Conservation (phyloP, 345 rosid genomes). For the Citrus hindsii region DNA sequence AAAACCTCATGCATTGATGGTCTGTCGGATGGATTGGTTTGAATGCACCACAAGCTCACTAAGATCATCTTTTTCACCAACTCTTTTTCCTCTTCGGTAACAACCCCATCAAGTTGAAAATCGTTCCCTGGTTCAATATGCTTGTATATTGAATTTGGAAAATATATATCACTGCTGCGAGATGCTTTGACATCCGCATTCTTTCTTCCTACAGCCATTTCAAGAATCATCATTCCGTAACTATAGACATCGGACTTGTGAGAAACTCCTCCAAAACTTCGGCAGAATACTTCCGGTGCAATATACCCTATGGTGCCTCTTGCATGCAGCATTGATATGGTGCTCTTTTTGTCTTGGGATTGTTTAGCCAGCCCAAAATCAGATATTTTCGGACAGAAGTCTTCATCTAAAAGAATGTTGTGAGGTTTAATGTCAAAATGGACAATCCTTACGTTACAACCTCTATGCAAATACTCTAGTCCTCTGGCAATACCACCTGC, state of each 20-base stretch:
- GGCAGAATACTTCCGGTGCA: conserved; percentile 38
- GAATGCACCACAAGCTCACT: conserved; percentile 46
- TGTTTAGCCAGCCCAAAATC: conserved; percentile 56
- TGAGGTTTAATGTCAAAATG: conserved; percentile 52
- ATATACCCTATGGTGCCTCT: conserved; percentile 46
- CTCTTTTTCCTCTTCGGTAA: conserved; percentile 1
- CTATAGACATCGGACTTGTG: conserved; percentile 19
- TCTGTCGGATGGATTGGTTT: conserved; percentile 39
- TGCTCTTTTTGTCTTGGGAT: conserved; percentile 27
- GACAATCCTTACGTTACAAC: conserved; percentile 46
- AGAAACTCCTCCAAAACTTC: conserved; percentile 32
- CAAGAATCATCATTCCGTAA: not conserved
- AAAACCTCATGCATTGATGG: conserved; percentile 35
- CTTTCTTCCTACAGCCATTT: not conserved
- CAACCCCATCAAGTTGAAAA: not conserved
- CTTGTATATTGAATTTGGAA: not conserved
- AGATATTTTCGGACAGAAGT: conserved; percentile 35
- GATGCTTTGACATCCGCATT: not conserved
- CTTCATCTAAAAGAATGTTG: conserved; percentile 33
- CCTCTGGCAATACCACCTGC: conserved; percentile 39
- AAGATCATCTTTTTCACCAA: conserved; percentile 25
- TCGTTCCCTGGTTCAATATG: not conserved
- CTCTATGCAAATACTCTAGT: conserved; percentile 44
- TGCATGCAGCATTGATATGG: conserved; percentile 22
- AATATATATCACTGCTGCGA: not conserved